phyloP scores from a whole-genome alignment of 2,329 filamentous ascomycete genomes.

The Ceratocystis cubensis region DNA sequence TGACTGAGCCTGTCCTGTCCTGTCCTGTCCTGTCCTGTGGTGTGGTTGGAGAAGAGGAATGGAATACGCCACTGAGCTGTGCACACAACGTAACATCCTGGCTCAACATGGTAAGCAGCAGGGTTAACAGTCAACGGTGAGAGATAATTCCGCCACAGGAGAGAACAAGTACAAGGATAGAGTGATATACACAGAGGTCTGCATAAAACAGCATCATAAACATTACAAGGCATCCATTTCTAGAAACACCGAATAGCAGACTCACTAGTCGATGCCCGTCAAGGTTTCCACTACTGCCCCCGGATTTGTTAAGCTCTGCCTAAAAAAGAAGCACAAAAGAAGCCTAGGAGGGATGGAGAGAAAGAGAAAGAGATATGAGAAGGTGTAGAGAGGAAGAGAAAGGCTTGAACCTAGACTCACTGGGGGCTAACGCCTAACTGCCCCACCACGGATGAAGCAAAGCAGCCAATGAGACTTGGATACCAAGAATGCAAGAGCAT shows the following conservation, averaged over 20 bases:
- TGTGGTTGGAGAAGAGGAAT: too few relatives aligned
- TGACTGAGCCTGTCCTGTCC: too few relatives aligned
- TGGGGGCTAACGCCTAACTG: neutral
- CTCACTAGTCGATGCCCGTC: too few relatives aligned
- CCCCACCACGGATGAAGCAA: neutral
- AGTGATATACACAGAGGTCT: too few relatives aligned
- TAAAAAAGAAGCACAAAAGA: neutral
- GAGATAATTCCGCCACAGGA: neutral
- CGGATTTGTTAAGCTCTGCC: neutral
- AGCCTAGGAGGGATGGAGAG: neutral
- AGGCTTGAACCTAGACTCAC: neutral
- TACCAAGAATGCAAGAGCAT: neutral
- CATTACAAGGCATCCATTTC: too few relatives aligned
- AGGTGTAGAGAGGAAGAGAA: neutral
- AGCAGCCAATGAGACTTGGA: neutral
- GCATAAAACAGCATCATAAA: too few relatives aligned
- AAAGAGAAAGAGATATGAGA: neutral
- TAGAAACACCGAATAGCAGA: too few relatives aligned
- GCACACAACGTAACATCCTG: slow-evolving; percentile 3
- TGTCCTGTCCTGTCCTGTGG: too few relatives aligned
- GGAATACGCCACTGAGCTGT: neutral
- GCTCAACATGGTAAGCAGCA: neutral
- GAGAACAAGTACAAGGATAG: neutral
- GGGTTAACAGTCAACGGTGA: neutral
- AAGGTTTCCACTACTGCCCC: too few relatives aligned